Conservation (phyloP, 352 stramenopile species). For the Pythium angustatum region DNA sequence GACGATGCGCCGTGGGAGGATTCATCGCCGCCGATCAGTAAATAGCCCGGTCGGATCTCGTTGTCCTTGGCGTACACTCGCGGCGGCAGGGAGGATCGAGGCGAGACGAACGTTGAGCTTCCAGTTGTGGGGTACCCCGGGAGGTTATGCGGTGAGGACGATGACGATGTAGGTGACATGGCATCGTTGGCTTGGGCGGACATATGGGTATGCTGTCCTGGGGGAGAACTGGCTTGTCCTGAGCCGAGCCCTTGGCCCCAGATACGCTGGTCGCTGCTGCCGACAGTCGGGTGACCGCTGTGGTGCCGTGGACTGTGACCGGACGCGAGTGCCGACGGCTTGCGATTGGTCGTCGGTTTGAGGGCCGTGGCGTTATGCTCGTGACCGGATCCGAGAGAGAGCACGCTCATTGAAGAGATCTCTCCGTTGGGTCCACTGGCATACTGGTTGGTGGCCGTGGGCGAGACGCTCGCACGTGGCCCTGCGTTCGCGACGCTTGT, state of each 20-base stretch:
- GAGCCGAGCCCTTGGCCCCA: not conserved
- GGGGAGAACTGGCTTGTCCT: not conserved
- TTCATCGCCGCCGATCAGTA: not conserved
- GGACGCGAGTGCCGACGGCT: slow-evolving; percentile 5
- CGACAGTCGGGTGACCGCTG: not conserved
- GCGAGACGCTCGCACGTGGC: not conserved
- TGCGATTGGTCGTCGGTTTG: slow-evolving; percentile 22
- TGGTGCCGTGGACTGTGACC: not conserved
- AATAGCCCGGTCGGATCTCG: slow-evolving; percentile 5
- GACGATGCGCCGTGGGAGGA: not conserved
- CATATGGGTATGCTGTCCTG: not conserved
- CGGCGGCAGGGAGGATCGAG: slow-evolving; percentile 5
- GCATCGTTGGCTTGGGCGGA: not conserved
- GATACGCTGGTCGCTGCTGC: not conserved
- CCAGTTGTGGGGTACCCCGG: not conserved
- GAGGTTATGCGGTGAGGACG: not conserved
- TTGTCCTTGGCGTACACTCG: slow-evolving; percentile 11
- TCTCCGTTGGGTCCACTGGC: not conserved
- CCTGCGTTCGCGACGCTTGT: not conserved
- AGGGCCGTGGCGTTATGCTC: slow-evolving; percentile 35
- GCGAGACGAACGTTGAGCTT: not conserved
- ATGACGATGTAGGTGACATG: not conserved
- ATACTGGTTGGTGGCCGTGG: slow-evolving; percentile 1
- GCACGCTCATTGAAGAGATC: slow-evolving; percentile 10
- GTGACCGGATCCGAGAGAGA: slow-evolving; percentile 12